Evolutionary conservation across 768 basidiomycete genomes (phyloP), one percentile per base, ranked within the genome.

Genomic region (Podaxis carcinomalis): DNA sequence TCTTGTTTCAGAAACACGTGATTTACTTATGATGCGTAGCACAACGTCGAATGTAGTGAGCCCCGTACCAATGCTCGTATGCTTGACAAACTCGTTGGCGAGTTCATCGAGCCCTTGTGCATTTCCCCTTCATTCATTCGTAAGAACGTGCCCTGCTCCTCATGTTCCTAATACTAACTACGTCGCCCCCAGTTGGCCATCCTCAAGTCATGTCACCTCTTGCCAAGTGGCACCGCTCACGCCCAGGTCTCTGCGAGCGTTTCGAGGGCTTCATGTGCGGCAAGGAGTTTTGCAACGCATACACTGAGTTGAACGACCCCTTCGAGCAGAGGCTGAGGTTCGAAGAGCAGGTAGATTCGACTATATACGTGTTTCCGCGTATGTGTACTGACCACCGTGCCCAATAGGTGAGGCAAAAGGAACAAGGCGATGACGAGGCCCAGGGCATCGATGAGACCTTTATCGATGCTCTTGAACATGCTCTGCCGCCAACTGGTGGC

Each of bases 171-270:
- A 9, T n/a, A 10, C 4, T 62, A 1, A 32, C 59, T 66, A 36
- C 69, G 27, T 16, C 55, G 32, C 59, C 9, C 21, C 56, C 7
- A 90, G 95, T 96, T 64, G 97, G 97, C 32, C 97, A 98, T 76
- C 97, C 97, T 14, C 95, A 98, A 79, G 93, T 98, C 66, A 99
- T 99, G 97, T 98, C 96, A 0, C 97, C 97, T 2, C 87, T 99
- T 37, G 97, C 97, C 74, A 99, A 99, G 80, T 93, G 91, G 85
- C 95, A 98, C 74, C 92, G 97, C 64, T 92, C 92, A n/a, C 87
- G 93, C 44, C 93, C 95, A 0, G 97, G 97, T 40, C 83, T 99
- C 25, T 98, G 97, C 75, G 97, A 99, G 74, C 94, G 97, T 16
- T 99, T 99, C 78, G 97, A 99, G 74, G 93, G 87, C 7, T 99